These are phyloP conservation scores for Backusella parvicylindrica DNA, from an alignment of 192 early-diverging fungal species.

Conservation along the genomic window DNA sequence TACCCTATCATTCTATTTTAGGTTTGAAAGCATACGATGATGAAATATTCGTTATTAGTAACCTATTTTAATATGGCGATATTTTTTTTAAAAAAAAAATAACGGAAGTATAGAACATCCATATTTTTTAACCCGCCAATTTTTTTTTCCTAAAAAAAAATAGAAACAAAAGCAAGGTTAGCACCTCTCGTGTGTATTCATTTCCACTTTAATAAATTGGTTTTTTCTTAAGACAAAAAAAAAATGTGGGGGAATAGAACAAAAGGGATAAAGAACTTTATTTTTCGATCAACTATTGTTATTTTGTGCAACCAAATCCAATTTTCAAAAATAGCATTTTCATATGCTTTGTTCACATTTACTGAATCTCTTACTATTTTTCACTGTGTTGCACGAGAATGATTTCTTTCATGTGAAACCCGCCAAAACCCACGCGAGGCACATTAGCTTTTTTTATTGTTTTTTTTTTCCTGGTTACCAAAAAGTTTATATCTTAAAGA, in stretches of 20 bases:
- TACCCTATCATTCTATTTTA: not conserved
- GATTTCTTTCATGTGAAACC: conserved; percentile 6
- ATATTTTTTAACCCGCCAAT: no score
- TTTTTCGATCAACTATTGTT: conserved; percentile 6
- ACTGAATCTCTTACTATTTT: not conserved
- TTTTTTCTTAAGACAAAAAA: not conserved
- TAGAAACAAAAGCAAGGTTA: no score
- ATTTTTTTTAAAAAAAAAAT: no score
- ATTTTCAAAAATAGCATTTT: not conserved
- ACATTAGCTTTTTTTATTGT: not conserved
- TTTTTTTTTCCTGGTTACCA: not conserved
- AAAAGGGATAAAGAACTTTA: not conserved
- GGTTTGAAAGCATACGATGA: conserved; percentile 2
- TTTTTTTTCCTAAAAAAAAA: no score
- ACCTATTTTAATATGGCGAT: not conserved
- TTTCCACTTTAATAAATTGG: no score
- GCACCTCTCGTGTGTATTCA: not conserved
- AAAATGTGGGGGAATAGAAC: not conserved
- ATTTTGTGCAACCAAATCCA: not conserved
- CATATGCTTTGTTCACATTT: conserved; percentile 6
- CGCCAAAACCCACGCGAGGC: conserved; percentile 14
- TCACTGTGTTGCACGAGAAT: not conserved
- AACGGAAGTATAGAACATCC: no score
- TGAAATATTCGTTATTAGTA: not conserved
- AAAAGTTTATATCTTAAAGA: not conserved